Evolutionary conservation across 768 basidiomycete species (phyloP).

Genomic region (Mycena filopes): DNA sequence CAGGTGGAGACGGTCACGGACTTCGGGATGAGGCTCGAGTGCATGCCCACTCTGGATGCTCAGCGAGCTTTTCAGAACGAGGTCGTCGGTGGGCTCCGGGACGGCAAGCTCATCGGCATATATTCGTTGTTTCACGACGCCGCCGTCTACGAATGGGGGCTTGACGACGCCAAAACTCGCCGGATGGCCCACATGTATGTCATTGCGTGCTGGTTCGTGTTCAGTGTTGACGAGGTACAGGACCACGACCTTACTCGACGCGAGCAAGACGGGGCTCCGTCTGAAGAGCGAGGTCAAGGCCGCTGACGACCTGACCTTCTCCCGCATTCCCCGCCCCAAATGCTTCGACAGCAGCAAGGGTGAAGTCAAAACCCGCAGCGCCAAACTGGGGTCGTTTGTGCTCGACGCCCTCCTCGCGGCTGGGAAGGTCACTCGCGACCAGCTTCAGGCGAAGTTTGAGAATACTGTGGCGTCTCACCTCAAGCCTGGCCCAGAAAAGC

Average conservation of each 20-base stretch:
- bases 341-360: slow-evolving; percentile 17
- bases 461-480: neutral
- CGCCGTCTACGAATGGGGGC: slow-evolving; percentile 49
- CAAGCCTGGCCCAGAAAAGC: neutral
- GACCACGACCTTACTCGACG: slow-evolving; percentile 61
- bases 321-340: slow-evolving; percentile 2
- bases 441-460: slow-evolving; percentile 11
- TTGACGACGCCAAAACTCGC: slow-evolving; percentile 49
- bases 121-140: slow-evolving; percentile 58
- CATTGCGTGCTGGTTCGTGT: neutral
- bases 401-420: slow-evolving; percentile 14
- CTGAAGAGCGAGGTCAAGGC: slow-evolving; percentile 44
- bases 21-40: slow-evolving; percentile 10
- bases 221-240: slow-evolving; percentile 39
- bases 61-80: slow-evolving; percentile 36
- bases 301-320: slow-evolving; percentile 42
- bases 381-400: slow-evolving; percentile 13
- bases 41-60: neutral
- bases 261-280: slow-evolving; percentile 58
- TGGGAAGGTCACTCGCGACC: neutral
- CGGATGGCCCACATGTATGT: slow-evolving; percentile 58
- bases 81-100: slow-evolving; percentile 50
- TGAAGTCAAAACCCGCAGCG: neutral
- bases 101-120: slow-evolving; percentile 47
- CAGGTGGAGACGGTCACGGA: slow-evolving; percentile 19